Conservation (phyloP, 805 yeast species). For the Middelhovenomyces tepae region DNA sequence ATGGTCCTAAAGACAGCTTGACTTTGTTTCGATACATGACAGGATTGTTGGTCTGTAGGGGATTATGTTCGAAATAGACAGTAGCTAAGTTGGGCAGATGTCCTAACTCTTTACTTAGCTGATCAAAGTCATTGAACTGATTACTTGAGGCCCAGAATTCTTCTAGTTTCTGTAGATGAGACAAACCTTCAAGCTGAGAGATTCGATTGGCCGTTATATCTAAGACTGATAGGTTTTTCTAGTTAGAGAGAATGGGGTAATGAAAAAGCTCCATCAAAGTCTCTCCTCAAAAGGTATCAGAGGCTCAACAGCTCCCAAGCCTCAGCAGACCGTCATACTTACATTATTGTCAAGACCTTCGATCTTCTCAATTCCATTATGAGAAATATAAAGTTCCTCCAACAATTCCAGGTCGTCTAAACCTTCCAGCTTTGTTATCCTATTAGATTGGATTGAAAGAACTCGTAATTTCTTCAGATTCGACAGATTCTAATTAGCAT, state of each 20-base stretch:
- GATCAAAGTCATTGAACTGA: slow-evolving; percentile 55
- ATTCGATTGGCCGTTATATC: slow-evolving; percentile 78
- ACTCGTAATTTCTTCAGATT: slow-evolving; percentile 56
- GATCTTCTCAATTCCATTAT: slow-evolving; percentile 65
- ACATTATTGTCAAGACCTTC: slow-evolving; percentile 68
- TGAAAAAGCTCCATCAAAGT: no score
- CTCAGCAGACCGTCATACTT: no score
- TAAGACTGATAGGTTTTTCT: slow-evolving; percentile 50
- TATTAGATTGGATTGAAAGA: slow-evolving; percentile 81
- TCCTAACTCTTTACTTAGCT: slow-evolving; percentile 58
- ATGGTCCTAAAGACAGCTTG: slow-evolving; percentile 59
- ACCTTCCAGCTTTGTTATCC: slow-evolving; percentile 71
- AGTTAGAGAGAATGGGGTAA: no score
- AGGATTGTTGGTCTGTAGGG: slow-evolving; percentile 63
- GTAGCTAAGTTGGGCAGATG: slow-evolving; percentile 62
- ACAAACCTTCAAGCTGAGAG: slow-evolving; percentile 49
- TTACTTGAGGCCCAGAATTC: slow-evolving; percentile 93
- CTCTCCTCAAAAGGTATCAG: no score
- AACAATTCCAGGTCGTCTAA: slow-evolving; percentile 60
- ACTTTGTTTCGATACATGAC: slow-evolving; percentile 81
- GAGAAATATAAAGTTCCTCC: slow-evolving; percentile 82
- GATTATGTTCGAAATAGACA: slow-evolving; percentile 91
- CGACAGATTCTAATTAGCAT: slow-evolving; percentile 51
- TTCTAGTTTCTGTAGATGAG: slow-evolving; percentile 61
- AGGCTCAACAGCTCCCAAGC: no score